Evolutionary conservation across 1,284 basidiomycete genomes (phyloP).

Genomic region (Moniliophthora roreri): DNA sequence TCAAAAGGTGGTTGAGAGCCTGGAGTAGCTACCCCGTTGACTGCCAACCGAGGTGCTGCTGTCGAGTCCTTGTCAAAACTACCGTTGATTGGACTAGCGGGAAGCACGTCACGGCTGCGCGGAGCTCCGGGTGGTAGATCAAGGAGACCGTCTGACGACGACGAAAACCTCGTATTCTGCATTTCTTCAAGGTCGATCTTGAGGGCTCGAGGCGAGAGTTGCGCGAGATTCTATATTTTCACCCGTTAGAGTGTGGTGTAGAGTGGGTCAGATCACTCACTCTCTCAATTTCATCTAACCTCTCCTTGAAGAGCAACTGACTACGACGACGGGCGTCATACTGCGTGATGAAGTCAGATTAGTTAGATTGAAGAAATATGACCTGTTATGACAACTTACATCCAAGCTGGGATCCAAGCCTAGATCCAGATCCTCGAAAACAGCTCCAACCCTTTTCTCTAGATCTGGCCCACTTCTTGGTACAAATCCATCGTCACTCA

Average conservation of each 20-base stretch:
- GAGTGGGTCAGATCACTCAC: slow-evolving; percentile 33
- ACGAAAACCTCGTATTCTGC: slow-evolving; percentile 29
- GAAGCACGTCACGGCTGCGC: slow-evolving; percentile 33
- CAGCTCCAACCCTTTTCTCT: slow-evolving; percentile 63
- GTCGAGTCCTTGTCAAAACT: slow-evolving; percentile 28
- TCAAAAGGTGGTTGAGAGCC: slow-evolving; percentile 25
- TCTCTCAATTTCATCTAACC: slow-evolving; percentile 74
- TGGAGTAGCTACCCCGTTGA: slow-evolving; percentile 67
- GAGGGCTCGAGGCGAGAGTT: slow-evolving; percentile 66
- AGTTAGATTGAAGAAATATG: not conserved
- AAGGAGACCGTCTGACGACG: slow-evolving; percentile 30
- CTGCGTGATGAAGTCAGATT: slow-evolving; percentile 36
- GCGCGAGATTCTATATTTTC: slow-evolving; percentile 53
- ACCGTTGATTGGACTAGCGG: slow-evolving; percentile 31
- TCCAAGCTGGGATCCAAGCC: slow-evolving; percentile 55
- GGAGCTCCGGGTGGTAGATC: slow-evolving; percentile 25
- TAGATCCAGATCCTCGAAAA: slow-evolving; percentile 72
- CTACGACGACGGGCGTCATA: slow-evolving; percentile 69
- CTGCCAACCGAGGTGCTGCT: slow-evolving; percentile 56
- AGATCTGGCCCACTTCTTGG: slow-evolving; percentile 48
- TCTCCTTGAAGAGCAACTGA: slow-evolving; percentile 66
- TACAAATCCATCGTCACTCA: slow-evolving; percentile 31
- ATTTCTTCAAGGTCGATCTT: slow-evolving; percentile 48
- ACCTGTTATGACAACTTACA: slow-evolving; percentile 32
- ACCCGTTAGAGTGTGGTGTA: not conserved